Base-by-base conservation (phyloP, 108 stramenopile genomes). In the Skeletonema tropicum region DNA sequence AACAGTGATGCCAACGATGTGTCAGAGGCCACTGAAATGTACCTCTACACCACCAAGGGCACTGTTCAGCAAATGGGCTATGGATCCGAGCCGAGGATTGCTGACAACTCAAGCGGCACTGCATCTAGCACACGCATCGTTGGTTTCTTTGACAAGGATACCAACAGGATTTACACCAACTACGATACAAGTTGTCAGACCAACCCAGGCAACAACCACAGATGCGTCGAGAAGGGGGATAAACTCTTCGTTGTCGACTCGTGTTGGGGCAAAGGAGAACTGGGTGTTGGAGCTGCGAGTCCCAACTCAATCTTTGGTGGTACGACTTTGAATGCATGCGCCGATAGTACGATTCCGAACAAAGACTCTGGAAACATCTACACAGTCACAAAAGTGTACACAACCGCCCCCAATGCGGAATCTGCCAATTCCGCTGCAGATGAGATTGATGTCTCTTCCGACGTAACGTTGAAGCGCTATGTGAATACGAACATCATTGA, bases 211-310 rank as follows among this genome's bases (percentile, higher is more conserved):
- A 57, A 68, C 45, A 77, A 85, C 57, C 82, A 85, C 62, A 80
- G 75, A 31, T 89, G 89, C 64, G 68, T 89, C 55, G 66, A 86
- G 52, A 89, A 89, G 87, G 89, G 89, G 5, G 87, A 89, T 76
- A 66, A 83, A 52, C 60, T 89, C 36, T 88, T 89, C 48, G 46
- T 89, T 35, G 72, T 88, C 42, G 84, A 87, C 29, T 77, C 76
- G 8, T 84, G 79, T 61, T 85, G 75, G 71, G 87, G 87, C 0
- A 42, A 42, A 65, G 82, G 81, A 26, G 77, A 85, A 25, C 33
- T n/a, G 69, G 83, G 83, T 38, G 74, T 74, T 39, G 74, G 74
- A 58, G 75, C 78, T 69, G 46, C 65, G 15, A 66, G 49, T 36
- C 39, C 60, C 21, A 65, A 87, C 58, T 85, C 60, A 21, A 68